Evolutionary conservation across 331 rosid species (phyloP), one percentile per base, ranked within the genome.

Genomic region (Cucumis variabilis): DNA sequence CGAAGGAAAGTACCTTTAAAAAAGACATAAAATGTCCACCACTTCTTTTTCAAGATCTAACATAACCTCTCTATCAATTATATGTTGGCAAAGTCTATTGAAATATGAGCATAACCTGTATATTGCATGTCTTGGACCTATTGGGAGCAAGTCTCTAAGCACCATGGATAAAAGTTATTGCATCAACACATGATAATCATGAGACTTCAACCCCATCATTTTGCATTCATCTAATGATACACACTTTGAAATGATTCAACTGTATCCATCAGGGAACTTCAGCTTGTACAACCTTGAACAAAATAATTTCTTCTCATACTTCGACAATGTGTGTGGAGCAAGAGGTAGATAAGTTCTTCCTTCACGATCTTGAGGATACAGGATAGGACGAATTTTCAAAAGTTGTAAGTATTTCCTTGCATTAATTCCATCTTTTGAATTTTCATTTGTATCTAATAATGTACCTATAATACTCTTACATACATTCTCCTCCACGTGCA

Each of bases 1-100:
- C 48, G 84, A 7, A 62, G 63, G 51, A 71, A 72, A 70, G 13
- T 30, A 87, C 23, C 51, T 20, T 21, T 87, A 44, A 11, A 87
- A 25, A 27, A 37, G 2, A 19, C 71, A 79, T n/a, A 58, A 37
- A 41, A 48, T 75, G 60, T 75, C 19, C 7, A 30, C 7, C 69
- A 24, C 28, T 24, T 46, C 14, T 9, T 11, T 5, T n/a, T 5
- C 28, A 2, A 69, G 2, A 3, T 3, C 9, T 33, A 27, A 16
- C 75, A 70, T 27, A 70, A 70, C 11, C 15, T 53, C 50, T 53
- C 58, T 28, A 19, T 48, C 73, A 78, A 87, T 46, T 2, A 27
- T 58, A 62, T 58, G 25, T 2, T 79, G 81, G 53, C 60, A 68
- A 0, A 87, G 17, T n/a, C n/a, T 62, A 20, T 62, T 62, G 11